These are phyloP conservation scores for Tephrocybe sp. DNA, from an alignment of 768 basidiomycete genomes.

Conservation along the genomic window DNA sequence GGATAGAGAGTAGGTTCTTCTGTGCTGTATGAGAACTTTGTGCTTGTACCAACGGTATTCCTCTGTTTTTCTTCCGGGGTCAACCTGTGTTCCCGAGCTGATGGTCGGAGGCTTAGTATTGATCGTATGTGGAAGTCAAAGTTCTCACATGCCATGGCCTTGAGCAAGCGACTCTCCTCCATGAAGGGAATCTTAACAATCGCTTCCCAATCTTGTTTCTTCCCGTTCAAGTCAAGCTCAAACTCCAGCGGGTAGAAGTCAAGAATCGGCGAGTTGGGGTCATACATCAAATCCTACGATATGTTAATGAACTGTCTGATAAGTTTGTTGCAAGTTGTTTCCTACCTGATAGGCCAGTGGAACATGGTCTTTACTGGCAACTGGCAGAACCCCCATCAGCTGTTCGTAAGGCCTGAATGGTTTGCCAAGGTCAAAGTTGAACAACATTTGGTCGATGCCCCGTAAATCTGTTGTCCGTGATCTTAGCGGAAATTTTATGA, in stretches of 20 bases:
- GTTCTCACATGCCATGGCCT: slow-evolving; percentile 77
- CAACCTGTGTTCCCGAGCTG: slow-evolving; percentile 79
- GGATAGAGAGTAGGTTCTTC: slow-evolving; percentile 74
- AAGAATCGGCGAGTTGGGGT: slow-evolving; percentile 79
- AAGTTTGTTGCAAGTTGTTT: not conserved
- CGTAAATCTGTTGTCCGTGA: slow-evolving; percentile 39
- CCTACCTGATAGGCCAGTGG: slow-evolving; percentile 80
- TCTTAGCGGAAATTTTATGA: not conserved
- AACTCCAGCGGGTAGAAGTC: slow-evolving; percentile 95
- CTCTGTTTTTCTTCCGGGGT: slow-evolving; percentile 72
- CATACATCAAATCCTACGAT: slow-evolving; percentile 86
- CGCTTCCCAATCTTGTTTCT: slow-evolving; percentile 99
- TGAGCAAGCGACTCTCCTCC: slow-evolving; percentile 72
- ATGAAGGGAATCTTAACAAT: slow-evolving; percentile 99
- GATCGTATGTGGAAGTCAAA: not conserved
- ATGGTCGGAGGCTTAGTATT: not conserved
- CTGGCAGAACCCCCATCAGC: slow-evolving; percentile 96
- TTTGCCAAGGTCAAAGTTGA: slow-evolving; percentile 80
- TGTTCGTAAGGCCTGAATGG: slow-evolving; percentile 96
- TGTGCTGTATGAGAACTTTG: slow-evolving; percentile 69
- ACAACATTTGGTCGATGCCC: slow-evolving; percentile 81
- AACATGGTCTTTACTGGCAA: slow-evolving; percentile 86
- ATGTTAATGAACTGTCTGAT: not conserved
- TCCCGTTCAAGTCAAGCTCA: slow-evolving; percentile 93
- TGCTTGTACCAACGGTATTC: slow-evolving; percentile 80